Evolutionary conservation across 2,329 filamentous ascomycete genomes (phyloP).

Genomic region (Monosporascus sp.): DNA sequence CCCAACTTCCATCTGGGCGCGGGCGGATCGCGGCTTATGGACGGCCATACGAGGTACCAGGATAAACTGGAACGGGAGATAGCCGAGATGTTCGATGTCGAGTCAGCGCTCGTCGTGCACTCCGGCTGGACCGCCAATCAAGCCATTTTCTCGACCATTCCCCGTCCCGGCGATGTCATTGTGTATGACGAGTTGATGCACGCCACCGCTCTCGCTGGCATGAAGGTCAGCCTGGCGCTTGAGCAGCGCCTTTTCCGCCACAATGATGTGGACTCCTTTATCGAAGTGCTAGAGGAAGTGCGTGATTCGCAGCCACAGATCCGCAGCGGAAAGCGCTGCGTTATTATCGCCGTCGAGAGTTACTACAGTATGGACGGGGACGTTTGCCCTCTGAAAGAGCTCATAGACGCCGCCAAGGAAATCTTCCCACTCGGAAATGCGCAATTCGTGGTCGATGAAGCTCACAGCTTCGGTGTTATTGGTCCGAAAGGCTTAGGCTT

Average conservation of each 20-base stretch:
- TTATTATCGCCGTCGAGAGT: constrained; percentile 36
- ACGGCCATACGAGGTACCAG: no score
- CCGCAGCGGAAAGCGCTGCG: constrained; percentile 19
- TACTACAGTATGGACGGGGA: constrained; percentile 47
- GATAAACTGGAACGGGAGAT: constrained; percentile 43
- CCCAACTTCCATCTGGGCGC: no score
- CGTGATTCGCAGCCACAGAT: constrained; percentile 25
- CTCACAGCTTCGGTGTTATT: constrained; percentile 47
- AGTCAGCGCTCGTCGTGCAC: constrained; percentile 54
- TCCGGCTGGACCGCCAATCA: constrained; percentile 52
- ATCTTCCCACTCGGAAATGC: constrained; percentile 32
- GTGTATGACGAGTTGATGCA: constrained; percentile 63
- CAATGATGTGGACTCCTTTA: constrained; percentile 33
- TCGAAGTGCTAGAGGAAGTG: constrained; percentile 28
- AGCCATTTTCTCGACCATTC: constrained; percentile 44
- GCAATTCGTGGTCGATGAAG: constrained; percentile 51
- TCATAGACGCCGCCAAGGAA: constrained; percentile 31
- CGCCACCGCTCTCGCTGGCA: constrained; percentile 61
- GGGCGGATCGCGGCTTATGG: no score
- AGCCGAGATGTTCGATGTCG: constrained; percentile 54
- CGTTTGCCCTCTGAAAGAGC: constrained; percentile 31
- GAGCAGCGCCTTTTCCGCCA: constrained; percentile 40
- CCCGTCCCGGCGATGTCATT: constrained; percentile 48
- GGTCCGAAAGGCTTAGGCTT: constrained; percentile 44
- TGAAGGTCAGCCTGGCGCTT: constrained; percentile 49